Conservation (phyloP, 768 basidiomycete species). For the Tulasnella calospora region DNA sequence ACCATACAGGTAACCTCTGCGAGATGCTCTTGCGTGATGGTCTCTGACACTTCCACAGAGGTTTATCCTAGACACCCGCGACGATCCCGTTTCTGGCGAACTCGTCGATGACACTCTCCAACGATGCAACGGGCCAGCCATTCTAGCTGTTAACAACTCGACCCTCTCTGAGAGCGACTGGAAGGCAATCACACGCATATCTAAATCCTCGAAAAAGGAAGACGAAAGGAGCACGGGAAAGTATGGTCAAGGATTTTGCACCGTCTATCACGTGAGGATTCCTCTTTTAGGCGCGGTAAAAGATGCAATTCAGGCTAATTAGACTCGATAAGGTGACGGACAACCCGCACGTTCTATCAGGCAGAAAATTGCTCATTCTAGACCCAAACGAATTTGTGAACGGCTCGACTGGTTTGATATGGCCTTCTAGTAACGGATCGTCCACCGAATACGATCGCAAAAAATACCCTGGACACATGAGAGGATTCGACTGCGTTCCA, state of each 20-base stretch:
- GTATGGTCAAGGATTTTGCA: slow-evolving; percentile 13
- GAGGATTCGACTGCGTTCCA: neutral
- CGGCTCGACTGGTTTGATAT: neutral
- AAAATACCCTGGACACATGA: neutral
- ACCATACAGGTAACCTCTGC: neutral
- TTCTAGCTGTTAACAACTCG: slow-evolving; percentile 6
- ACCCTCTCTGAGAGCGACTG: slow-evolving; percentile 1
- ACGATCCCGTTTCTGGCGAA: neutral
- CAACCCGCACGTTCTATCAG: slow-evolving; percentile 18
- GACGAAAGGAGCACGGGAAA: slow-evolving; percentile 13
- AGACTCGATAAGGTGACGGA: neutral
- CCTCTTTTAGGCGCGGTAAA: too few relatives aligned
- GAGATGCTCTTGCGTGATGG: too few relatives aligned
- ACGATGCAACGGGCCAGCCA: slow-evolving; percentile 2
- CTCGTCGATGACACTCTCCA: neutral
- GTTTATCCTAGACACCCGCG: slow-evolving; percentile 7
- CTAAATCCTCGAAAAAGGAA: slow-evolving; percentile 7
- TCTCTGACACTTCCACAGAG: neutral
- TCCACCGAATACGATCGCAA: neutral
- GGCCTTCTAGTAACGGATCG: neutral
- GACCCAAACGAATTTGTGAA: neutral
- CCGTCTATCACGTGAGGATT: slow-evolving; percentile 1
- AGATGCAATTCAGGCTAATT: neutral
- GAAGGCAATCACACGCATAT: neutral
- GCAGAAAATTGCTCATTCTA: slow-evolving; percentile 7